Evolutionary conservation across 73 alveolate genomes (phyloP).

Genomic region (Stentor coeruleus): DNA sequence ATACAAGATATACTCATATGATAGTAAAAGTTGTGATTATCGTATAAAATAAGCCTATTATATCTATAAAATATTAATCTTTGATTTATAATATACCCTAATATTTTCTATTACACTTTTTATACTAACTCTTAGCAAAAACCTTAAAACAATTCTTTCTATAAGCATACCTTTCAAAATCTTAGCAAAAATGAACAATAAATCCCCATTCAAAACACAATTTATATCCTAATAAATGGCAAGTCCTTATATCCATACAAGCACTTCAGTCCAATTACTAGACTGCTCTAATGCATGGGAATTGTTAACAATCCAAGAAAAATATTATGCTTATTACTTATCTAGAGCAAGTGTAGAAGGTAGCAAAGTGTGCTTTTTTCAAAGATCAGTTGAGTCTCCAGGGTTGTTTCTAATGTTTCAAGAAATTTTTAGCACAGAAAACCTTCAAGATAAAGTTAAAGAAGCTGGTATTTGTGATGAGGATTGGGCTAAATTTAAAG

Average conservation of each 20-base stretch:
- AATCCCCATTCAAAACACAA: neutral
- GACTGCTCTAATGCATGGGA: slow-evolving; percentile 3
- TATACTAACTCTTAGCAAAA: too few relatives aligned
- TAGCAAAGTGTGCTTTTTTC: slow-evolving; percentile 72
- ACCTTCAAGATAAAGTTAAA: slow-evolving; percentile 30
- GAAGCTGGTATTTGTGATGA: slow-evolving; percentile 51
- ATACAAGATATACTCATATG: too few relatives aligned
- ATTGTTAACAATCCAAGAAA: slow-evolving; percentile 74
- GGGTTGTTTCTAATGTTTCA: slow-evolving; percentile 85
- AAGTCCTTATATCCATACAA: neutral
- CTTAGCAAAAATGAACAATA: too few relatives aligned
- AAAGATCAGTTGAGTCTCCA: slow-evolving; percentile 94
- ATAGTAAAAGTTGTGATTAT: too few relatives aligned
- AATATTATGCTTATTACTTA: slow-evolving; percentile 78
- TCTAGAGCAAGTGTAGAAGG: slow-evolving; percentile 97
- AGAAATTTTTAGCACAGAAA: slow-evolving; percentile 62
- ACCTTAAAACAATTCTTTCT: too few relatives aligned
- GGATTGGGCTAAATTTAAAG: slow-evolving; percentile 47
- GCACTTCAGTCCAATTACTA: slow-evolving; percentile 14
- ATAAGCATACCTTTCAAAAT: too few relatives aligned
- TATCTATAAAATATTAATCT: too few relatives aligned
- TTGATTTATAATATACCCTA: too few relatives aligned
- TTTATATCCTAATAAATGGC: slow-evolving; percentile 2
- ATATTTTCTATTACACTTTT: too few relatives aligned
- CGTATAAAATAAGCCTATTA: too few relatives aligned